Percentiles rank a stretch among this genome's conserved stretches.
Conservation (phyloP, 225 moss, liverwort and hornwort species). For the Ulota crispa region DNA sequence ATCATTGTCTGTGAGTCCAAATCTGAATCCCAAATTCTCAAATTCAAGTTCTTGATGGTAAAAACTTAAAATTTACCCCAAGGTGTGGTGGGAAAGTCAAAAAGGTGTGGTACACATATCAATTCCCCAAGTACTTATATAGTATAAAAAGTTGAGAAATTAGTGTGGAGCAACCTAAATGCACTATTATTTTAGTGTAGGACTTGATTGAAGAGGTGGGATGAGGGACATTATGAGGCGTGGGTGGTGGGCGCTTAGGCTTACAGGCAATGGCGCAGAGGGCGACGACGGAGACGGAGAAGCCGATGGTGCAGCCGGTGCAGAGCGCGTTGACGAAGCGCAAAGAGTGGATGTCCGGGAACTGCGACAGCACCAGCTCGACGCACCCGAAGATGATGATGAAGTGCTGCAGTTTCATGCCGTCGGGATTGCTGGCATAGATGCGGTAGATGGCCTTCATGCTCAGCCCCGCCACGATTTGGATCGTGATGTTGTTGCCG, state of each 20-base stretch:
- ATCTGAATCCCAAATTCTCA: no score
- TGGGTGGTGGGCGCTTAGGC: neutral
- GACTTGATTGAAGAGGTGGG: no score
- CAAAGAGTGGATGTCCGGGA: constrained; percentile 70
- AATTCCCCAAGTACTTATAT: no score
- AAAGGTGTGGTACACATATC: no score
- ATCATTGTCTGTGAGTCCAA: no score
- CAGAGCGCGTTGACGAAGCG: constrained; percentile 58
- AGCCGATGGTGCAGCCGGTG: constrained; percentile 66
- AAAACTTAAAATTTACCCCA: no score
- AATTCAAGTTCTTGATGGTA: no score
- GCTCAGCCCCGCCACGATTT: constrained; percentile 72
- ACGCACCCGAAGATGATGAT: constrained; percentile 62
- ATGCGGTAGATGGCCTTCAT: constrained; percentile 60
- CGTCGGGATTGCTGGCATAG: neutral
- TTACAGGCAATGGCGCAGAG: constrained; percentile 47
- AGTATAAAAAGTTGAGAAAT: no score
- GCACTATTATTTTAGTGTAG: no score
- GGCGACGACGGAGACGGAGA: constrained; percentile 44
- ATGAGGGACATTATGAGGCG: no score
- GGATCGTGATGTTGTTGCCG: constrained; percentile 77
- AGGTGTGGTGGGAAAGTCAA: no score
- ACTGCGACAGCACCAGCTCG: constrained; percentile 57
- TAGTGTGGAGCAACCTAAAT: no score
- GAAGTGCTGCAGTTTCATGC: constrained; percentile 58